Percentiles rank a stretch among this genome's conserved stretches.
These are phyloP conservation scores for Micromonas pusilla DNA, from an alignment of 139 green algal species.

Conservation along the genomic window DNA sequence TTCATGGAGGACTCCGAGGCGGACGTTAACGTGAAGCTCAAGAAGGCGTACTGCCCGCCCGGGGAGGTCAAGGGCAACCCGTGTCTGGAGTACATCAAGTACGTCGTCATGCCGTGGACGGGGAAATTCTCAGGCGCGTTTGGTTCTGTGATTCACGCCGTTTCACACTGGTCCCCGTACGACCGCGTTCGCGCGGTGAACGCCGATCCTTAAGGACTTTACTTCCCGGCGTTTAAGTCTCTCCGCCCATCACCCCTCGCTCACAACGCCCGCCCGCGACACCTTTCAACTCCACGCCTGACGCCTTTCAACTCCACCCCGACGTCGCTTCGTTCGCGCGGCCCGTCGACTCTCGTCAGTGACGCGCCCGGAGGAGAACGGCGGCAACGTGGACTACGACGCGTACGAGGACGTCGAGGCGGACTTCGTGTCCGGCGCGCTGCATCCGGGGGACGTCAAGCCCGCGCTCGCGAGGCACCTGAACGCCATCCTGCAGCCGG, in stretches of 20 bases:
- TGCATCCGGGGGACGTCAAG: conserved; percentile 68
- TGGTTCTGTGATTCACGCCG: too few species aligned
- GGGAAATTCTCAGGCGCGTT: conserved; percentile 71
- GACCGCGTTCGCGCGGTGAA: too few species aligned
- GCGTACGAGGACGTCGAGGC: conserved; percentile 58
- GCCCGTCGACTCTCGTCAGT: too few species aligned
- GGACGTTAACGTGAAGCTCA: conserved; percentile 96
- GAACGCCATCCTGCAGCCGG: conserved; percentile 89
- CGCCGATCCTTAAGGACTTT: too few species aligned
- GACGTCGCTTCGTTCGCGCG: too few species aligned
- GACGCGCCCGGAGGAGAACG: conserved; percentile 58
- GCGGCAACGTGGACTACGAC: conserved; percentile 75
- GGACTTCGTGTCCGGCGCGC: conserved; percentile 69
- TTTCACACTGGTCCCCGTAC: too few species aligned
- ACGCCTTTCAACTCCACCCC: too few species aligned
- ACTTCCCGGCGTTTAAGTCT: too few species aligned
- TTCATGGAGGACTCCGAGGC: conserved; percentile 67
- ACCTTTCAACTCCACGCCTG: too few species aligned
- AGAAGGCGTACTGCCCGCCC: conserved; percentile 91
- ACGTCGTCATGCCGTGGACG: conserved; percentile 90
- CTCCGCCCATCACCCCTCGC: too few species aligned
- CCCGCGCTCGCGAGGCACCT: conserved; percentile 58
- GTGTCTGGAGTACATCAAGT: conserved; percentile 84
- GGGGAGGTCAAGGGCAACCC: conserved; percentile 75
- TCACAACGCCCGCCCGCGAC: too few species aligned